Evolutionary conservation across 352 stramenopile species (phyloP), one percentile per base, ranked within the genome.

Genomic region (Globisporangium alternatum): DNA sequence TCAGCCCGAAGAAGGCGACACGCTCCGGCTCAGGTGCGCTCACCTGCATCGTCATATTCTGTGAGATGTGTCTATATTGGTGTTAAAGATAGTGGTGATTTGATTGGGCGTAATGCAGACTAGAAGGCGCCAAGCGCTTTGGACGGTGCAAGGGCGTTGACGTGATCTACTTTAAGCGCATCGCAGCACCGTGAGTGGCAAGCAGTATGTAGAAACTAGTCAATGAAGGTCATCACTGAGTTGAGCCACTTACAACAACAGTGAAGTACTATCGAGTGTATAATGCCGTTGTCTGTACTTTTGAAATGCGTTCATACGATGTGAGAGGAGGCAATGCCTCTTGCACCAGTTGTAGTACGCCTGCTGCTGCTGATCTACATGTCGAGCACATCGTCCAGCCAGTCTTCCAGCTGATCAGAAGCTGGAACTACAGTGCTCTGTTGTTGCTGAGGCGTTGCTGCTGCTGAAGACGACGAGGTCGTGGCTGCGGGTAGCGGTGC

Each of bases 141-240:
- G 82, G 75, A 1, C 68, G 84, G 44, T 93, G 82, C 70, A 91
- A 91, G 51, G 85, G 82, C n/a, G 85, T 93, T 6, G 85, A 93
- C 52, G 80, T 90, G 58, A 91, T 93, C 52, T 93, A 91, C 73
- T 89, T 93, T 53, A 63, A 73, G 51, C 54, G 75, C 70, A 56
- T 17, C 49, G n/a, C 33, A 19, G 41, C 37, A 45, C 19, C 57
- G 70, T 56, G 33, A 60, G 28, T 3, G 25, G 25, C 2, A 28
- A 28, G 25, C 25, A 28, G 25, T 28, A 9, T 17, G 48, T 39
- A 37, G 17, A 15, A 52, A 21, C 35, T 21, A 12, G 37, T 2
- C 15, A 5, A 19, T 2, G 37, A 44, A n/a, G 37, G 37, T 2
- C 37, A 44, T 44, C 37, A 17, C 13, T 7, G 13, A 7, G 39